These are phyloP conservation scores for Marchantia paleacea DNA, from an alignment of 225 moss, liverwort and hornwort species.

Conservation along the genomic window DNA sequence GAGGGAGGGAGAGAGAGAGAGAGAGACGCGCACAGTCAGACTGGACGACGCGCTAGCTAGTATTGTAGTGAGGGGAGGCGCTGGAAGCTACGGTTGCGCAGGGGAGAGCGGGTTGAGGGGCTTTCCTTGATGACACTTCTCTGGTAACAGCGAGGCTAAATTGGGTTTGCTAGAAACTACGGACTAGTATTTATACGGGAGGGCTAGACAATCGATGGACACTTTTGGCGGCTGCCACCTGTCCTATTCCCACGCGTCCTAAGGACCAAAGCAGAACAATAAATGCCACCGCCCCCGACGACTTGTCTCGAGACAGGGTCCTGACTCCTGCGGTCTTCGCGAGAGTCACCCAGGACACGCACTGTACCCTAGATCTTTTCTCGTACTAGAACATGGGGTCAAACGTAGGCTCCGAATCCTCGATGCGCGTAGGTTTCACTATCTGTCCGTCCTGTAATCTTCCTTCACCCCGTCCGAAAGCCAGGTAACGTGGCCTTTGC, in stretches of 20 bases:
- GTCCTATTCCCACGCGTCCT: not conserved
- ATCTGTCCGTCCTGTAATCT: not conserved
- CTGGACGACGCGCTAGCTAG: too few species aligned
- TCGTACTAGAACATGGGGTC: not conserved
- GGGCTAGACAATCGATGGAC: not conserved
- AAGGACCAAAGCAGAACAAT: not conserved
- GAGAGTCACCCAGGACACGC: too few species aligned
- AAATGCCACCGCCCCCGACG: conserved; percentile 1
- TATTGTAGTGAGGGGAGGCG: too few species aligned
- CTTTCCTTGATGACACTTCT: too few species aligned
- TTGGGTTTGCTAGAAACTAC: not conserved
- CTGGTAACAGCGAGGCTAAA: not conserved
- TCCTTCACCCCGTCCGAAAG: not conserved
- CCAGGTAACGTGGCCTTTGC: not conserved
- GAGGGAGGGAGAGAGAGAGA: too few species aligned
- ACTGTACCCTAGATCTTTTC: not conserved
- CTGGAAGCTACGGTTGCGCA: too few species aligned
- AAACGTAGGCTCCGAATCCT: not conserved
- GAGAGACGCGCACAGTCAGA: too few species aligned
- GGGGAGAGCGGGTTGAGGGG: too few species aligned
- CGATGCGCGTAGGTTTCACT: not conserved
- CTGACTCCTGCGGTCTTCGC: not conserved
- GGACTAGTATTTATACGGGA: not conserved
- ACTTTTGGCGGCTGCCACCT: conserved; percentile 1
- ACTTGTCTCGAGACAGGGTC: not conserved